Percentiles rank a stretch among this genome's conserved stretches.
Evolutionary conservation across 225 moss, liverwort and hornwort species (phyloP).

Genomic region (Ulota crispa): DNA sequence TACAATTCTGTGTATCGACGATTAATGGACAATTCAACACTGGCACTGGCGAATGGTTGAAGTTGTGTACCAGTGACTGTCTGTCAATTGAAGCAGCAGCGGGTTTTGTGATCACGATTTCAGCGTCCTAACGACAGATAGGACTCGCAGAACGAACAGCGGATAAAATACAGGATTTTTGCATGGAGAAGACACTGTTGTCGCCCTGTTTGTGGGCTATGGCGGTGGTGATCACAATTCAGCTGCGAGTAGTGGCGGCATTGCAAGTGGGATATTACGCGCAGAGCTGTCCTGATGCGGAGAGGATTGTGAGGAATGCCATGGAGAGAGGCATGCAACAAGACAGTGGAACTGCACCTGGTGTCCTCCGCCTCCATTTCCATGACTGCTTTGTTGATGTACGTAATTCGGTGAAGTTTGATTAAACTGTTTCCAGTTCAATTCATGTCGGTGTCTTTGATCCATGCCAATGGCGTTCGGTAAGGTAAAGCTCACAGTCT

Average conservation of each 20-base stretch:
- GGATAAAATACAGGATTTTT: neutral
- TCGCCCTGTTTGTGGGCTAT: conserved; percentile 25
- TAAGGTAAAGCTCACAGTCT: neutral
- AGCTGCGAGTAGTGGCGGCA: conserved; percentile 19
- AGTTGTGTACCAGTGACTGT: neutral
- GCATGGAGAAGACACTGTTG: conserved; percentile 17
- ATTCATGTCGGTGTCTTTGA: neutral
- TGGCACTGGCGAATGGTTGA: neutral
- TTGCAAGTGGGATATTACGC: conserved; percentile 44
- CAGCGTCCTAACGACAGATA: neutral
- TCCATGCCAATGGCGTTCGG: neutral
- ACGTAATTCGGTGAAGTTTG: neutral
- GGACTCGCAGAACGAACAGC: neutral
- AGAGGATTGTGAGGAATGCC: conserved; percentile 36
- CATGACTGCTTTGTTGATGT: conserved; percentile 64
- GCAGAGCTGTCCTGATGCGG: conserved; percentile 38
- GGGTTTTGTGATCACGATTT: neutral
- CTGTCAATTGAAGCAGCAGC: neutral
- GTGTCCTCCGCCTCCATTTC: conserved; percentile 58
- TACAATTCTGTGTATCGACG: neutral
- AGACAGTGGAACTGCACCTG: conserved; percentile 36
- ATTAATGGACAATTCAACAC: neutral
- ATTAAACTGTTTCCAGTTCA: neutral
- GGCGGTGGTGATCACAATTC: conserved; percentile 15
- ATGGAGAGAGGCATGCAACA: conserved; percentile 30